Percentiles rank a stretch among this genome's conserved stretches.
Evolutionary conservation across 495 filamentous ascomycete genomes (phyloP).

Genomic region (Symbiotaphrina buchneri): DNA sequence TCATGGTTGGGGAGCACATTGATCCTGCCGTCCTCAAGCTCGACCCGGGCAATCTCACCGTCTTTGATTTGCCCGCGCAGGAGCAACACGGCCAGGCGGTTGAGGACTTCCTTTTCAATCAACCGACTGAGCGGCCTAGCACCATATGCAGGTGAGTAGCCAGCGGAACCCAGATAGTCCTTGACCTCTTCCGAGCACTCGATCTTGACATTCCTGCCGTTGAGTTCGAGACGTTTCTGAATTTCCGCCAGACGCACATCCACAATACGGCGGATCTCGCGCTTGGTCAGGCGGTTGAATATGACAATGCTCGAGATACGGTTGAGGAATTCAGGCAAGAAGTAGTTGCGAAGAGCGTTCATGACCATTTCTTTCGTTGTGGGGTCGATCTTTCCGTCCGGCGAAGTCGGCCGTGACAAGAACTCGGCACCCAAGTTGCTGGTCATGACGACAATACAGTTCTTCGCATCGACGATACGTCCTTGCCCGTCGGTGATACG

Average conservation of each 20-base stretch:
- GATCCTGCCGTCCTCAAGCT: conserved; percentile 54
- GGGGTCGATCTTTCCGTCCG: conserved; percentile 70
- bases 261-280: conserved; percentile 87
- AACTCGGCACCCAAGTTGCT: conserved; percentile 90
- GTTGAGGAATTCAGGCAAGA: conserved; percentile 95
- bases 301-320: conserved; percentile 89
- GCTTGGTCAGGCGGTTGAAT: conserved; percentile 83
- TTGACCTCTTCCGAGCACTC: conserved; percentile 58
- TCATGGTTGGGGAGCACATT: conserved; percentile 68
- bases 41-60: conserved; percentile 60
- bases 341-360: conserved; percentile 74
- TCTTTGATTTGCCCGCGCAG: conserved; percentile 66
- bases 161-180: conserved; percentile 69
- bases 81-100: conserved; percentile 74
- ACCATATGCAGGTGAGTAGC: conserved; percentile 87
- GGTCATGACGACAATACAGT: conserved; percentile 98
- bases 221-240: conserved; percentile 62
- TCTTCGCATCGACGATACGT: conserved; percentile 77
- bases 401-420: conserved; percentile 51
- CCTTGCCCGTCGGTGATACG: conserved; percentile 98
- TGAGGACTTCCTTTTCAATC: conserved; percentile 92
- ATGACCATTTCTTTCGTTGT: conserved; percentile 76
- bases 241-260: conserved; percentile 77
- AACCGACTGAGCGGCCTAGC: conserved; percentile 70
- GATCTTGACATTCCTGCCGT: conserved; percentile 64